These are phyloP conservation scores for Hanseniaspora occidentalis DNA, from an alignment of 805 yeast genomes.

Conservation along the genomic window DNA sequence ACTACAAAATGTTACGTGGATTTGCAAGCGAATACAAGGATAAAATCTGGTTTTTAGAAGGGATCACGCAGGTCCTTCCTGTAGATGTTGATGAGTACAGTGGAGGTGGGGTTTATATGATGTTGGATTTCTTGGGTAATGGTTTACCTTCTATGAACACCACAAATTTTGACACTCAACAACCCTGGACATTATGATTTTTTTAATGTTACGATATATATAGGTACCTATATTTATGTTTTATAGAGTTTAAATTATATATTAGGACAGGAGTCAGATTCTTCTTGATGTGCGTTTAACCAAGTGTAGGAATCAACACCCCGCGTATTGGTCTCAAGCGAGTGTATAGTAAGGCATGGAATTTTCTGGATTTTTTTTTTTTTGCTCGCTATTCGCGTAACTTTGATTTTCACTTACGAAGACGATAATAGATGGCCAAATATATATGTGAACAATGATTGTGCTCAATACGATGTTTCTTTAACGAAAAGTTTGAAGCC, in stretches of 20 bases:
- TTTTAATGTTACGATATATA: background rate
- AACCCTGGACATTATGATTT: background rate
- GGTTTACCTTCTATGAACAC: conserved; percentile 37
- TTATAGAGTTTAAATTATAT: background rate
- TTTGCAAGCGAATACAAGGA: conserved; percentile 83
- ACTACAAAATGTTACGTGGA: conserved; percentile 67
- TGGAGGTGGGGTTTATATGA: conserved; percentile 89
- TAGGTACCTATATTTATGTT: background rate
- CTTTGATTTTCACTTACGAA: too few relatives aligned
- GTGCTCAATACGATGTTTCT: too few relatives aligned
- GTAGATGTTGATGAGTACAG: conserved; percentile 85
- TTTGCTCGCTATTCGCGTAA: too few relatives aligned
- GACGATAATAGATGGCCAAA: too few relatives aligned
- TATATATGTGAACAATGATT: too few relatives aligned
- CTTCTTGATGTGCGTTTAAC: too few relatives aligned
- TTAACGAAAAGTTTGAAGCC: too few relatives aligned
- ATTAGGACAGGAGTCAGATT: too few relatives aligned
- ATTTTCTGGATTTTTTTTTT: background rate
- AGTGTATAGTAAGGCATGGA: too few relatives aligned
- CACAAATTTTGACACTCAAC: conserved; percentile 19
- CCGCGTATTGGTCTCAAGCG: too few relatives aligned
- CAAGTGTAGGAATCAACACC: too few relatives aligned
- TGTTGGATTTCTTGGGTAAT: conserved; percentile 78
- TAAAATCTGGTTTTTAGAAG: conserved; percentile 87
- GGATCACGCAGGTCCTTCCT: conserved; percentile 77